Percentiles rank a stretch among this genome's conserved stretches.
phyloP scores from a whole-genome alignment of 75 land plant species.

The Cupressus sempervirens region DNA sequence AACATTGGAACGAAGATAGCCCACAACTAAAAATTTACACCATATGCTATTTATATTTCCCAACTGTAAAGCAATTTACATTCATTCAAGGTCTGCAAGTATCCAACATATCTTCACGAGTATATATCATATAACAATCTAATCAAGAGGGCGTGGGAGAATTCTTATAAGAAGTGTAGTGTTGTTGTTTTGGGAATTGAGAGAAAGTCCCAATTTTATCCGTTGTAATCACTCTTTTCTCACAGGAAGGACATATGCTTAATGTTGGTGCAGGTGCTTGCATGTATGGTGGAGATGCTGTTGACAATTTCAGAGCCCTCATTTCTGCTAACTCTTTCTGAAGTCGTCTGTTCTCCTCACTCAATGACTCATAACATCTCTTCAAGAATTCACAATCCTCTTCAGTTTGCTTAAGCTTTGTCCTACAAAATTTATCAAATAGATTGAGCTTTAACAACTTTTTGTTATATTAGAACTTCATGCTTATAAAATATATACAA shows the following conservation, averaged over 20 bases:
- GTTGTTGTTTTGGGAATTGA: constrained; percentile 7
- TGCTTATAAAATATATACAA: too few relatives aligned
- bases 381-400: constrained; percentile 45
- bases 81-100: neutral
- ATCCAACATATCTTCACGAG: neutral
- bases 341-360: constrained; percentile 39
- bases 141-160: neutral
- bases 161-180: neutral
- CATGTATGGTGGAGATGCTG: constrained; percentile 20
- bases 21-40: too few relatives aligned
- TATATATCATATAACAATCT: neutral
- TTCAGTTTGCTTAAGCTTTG: constrained; percentile 52
- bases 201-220: constrained; percentile 9
- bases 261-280: constrained; percentile 40
- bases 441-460: neutral
- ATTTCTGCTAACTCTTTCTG: constrained; percentile 44
- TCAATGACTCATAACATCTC: constrained; percentile 35
- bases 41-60: too few relatives aligned
- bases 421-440: constrained; percentile 18
- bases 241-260: constrained; percentile 45
- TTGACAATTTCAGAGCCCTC: constrained; percentile 15
- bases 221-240: constrained; percentile 18
- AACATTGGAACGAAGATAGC: too few relatives aligned
- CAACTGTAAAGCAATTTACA: neutral
- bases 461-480: neutral